phyloP scores from a whole-genome alignment of 352 stramenopile genomes.

The Phytophthora megakarya region DNA sequence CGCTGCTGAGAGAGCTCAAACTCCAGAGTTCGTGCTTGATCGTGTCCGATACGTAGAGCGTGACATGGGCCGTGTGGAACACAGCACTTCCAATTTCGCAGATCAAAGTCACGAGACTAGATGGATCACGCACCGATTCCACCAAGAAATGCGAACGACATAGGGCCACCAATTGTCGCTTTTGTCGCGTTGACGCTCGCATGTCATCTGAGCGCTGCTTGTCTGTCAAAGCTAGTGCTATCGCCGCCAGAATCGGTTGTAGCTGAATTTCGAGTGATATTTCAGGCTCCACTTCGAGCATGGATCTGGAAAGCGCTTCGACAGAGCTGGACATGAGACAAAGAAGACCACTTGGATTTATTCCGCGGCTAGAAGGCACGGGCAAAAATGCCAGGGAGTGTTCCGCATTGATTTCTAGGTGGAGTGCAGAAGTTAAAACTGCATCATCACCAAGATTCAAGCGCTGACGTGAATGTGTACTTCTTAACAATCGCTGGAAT shows the following conservation, averaged over 20 bases:
- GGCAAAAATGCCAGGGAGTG: conserved; percentile 56
- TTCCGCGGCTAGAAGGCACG: conserved; percentile 42
- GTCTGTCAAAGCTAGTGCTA: conserved; percentile 49
- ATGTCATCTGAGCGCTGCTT: conserved; percentile 70
- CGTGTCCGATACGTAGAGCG: conserved; percentile 71
- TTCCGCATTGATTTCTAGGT: conserved; percentile 16
- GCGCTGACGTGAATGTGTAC: conserved; percentile 34
- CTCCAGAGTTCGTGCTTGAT: conserved; percentile 83
- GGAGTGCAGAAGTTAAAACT: conserved; percentile 31
- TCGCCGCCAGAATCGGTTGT: conserved; percentile 56
- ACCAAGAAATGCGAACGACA: conserved; percentile 72
- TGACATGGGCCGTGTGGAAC: conserved; percentile 75
- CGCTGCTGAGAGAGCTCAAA: conserved; percentile 67
- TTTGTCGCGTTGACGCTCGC: conserved; percentile 61
- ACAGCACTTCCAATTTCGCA: conserved; percentile 68
- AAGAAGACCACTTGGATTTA: conserved; percentile 46
- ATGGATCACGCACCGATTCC: conserved; percentile 71
- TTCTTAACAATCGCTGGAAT: conserved; percentile 48
- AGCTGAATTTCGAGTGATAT: conserved; percentile 32
- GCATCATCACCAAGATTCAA: conserved; percentile 50
- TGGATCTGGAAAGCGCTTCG: conserved; percentile 19
- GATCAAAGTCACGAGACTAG: conserved; percentile 73
- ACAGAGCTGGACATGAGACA: conserved; percentile 39
- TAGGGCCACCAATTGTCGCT: conserved; percentile 66
- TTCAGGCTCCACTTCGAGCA: conserved; percentile 22